Evolutionary conservation across 169 alveolate species (phyloP).

Genomic region (Eimeria maxima): DNA sequence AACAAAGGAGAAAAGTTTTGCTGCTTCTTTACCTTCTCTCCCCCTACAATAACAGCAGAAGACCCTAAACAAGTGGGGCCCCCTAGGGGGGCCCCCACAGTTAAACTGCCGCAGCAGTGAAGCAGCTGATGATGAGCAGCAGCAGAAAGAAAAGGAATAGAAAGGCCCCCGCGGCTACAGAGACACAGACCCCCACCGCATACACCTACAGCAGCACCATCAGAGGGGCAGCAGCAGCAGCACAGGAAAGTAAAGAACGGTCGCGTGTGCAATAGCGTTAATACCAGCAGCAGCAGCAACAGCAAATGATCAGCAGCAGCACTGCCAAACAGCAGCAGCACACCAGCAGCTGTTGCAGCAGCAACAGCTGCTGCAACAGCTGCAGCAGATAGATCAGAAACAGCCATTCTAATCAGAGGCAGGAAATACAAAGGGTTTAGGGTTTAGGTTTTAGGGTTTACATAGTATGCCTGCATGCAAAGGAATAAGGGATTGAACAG

Average conservation of each 20-base stretch:
- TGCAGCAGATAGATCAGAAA: not conserved
- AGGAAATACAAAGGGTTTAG: not conserved
- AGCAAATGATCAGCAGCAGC: not conserved
- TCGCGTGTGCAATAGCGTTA: too few relatives aligned
- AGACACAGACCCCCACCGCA: not conserved
- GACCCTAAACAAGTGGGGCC: not conserved
- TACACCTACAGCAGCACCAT: constrained; percentile 16
- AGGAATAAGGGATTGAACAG: not conserved
- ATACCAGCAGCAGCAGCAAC: not conserved
- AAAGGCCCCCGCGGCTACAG: constrained; percentile 15
- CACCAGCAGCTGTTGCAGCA: not conserved
- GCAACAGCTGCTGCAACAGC: not conserved
- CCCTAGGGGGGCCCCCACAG: constrained; percentile 15
- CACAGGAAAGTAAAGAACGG: too few relatives aligned
- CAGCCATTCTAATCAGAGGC: not conserved
- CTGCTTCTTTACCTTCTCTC: not conserved
- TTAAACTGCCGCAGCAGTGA: constrained; percentile 17
- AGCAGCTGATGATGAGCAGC: constrained; percentile 40
- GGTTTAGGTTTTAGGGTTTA: constrained; percentile 32
- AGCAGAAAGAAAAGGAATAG: constrained; percentile 6
- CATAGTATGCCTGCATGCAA: not conserved
- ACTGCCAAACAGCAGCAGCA: not conserved
- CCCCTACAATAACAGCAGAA: constrained; percentile 6
- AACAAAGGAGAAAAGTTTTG: not conserved
- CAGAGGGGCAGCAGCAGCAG: not conserved